phyloP scores from a whole-genome alignment of 2,329 filamentous ascomycete species.

The Colletotrichum tanaceti region DNA sequence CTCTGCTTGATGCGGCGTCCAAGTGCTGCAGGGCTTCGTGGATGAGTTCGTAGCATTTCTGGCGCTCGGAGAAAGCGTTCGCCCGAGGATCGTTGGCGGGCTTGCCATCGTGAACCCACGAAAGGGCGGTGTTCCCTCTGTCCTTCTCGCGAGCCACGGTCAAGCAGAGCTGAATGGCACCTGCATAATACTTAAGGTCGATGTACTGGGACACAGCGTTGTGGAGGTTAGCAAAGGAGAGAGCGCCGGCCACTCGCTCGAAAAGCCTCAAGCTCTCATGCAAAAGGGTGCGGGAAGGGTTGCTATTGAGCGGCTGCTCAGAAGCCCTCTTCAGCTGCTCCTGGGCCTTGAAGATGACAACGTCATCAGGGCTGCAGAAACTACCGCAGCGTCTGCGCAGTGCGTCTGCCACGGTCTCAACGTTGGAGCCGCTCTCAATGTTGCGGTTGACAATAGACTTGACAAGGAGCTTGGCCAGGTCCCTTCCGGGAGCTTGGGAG shows the following conservation, averaged over 20 bases:
- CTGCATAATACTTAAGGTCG: constrained; percentile 87
- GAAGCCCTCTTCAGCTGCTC: constrained; percentile 91
- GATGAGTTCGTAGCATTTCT: constrained; percentile 86
- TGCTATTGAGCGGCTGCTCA: constrained; percentile 80
- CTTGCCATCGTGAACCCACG: constrained; percentile 88
- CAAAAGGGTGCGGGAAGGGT: constrained; percentile 80
- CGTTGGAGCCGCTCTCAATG: constrained; percentile 95
- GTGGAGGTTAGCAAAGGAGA: constrained; percentile 84
- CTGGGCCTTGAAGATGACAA: constrained; percentile 98
- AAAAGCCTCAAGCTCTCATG: constrained; percentile 92
- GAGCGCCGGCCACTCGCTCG: constrained; percentile 84
- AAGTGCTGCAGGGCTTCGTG: constrained; percentile 83
- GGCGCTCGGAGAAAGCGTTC: constrained; percentile 75
- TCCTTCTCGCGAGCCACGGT: constrained; percentile 86
- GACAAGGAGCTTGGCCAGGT: constrained; percentile 92
- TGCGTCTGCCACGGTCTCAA: constrained; percentile 97
- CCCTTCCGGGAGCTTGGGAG: constrained; percentile 80
- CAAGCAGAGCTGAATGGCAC: constrained; percentile 88
- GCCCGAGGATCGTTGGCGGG: constrained; percentile 77
- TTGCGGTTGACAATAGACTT: constrained; percentile 99
- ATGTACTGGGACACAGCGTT: constrained; percentile 84
- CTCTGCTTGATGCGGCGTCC: constrained; percentile 74
- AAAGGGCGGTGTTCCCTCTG: constrained; percentile 84
- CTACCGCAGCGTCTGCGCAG: constrained; percentile 90
- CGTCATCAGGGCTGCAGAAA: constrained; percentile 97